Evolutionary conservation across 2,329 filamentous ascomycete genomes (phyloP).

Genomic region (Microascus cirrosus): DNA sequence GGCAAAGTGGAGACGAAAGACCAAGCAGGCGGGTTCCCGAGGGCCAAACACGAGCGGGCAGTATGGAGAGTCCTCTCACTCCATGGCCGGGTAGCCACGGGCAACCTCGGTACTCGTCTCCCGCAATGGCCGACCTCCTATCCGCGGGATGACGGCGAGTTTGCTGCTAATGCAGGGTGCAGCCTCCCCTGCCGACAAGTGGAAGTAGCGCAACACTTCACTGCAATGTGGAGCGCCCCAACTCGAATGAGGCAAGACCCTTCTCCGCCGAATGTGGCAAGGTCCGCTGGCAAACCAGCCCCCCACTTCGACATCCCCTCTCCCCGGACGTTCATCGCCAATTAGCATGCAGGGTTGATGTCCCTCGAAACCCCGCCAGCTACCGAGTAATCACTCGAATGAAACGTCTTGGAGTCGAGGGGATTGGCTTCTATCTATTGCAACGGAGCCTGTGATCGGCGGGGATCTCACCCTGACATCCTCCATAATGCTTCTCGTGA

Average conservation of each 20-base stretch:
- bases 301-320: not conserved
- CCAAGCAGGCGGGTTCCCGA: not conserved
- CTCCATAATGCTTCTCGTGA: not conserved
- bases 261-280: not conserved
- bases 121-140: too few relatives aligned
- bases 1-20: too few relatives aligned
- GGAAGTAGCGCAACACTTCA: not conserved
- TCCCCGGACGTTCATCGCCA: not conserved
- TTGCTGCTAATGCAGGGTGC: not conserved
- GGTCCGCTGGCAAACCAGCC: not conserved
- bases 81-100: not conserved
- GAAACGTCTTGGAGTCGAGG: too few relatives aligned
- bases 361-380: too few relatives aligned
- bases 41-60: not conserved
- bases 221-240: not conserved
- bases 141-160: not conserved
- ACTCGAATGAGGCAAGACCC: not conserved
- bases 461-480: not conserved
- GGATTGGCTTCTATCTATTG: not conserved
- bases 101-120: too few relatives aligned
- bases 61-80: not conserved
- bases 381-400: too few relatives aligned
- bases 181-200: not conserved
- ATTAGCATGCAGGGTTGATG: too few relatives aligned
- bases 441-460: not conserved